Evolutionary conservation across 108 stramenopile species (phyloP).

Genomic region (Cylindrotheca fusiformis): DNA sequence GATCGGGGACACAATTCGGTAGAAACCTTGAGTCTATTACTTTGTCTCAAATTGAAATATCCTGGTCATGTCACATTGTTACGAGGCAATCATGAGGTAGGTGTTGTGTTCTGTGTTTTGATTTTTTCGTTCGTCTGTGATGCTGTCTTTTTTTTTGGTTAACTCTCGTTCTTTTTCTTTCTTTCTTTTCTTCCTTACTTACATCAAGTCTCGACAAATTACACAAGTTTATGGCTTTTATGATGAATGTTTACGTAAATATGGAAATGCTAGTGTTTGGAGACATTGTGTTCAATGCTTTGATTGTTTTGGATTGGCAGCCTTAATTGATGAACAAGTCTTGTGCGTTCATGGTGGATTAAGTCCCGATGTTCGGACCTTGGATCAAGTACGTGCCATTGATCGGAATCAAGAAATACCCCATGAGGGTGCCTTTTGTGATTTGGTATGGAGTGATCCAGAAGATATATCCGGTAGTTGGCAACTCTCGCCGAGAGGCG

Average conservation of each 20-base stretch:
- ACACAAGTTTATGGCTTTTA: conserved; percentile 98
- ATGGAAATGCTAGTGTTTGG: conserved; percentile 98
- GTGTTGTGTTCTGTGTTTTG: conserved; percentile 3
- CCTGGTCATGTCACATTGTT: conserved; percentile 84
- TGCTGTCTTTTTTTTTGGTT: not conserved
- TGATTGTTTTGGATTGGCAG: conserved; percentile 96
- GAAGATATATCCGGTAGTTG: conserved; percentile 86
- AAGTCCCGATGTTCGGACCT: conserved; percentile 87
- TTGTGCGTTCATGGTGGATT: conserved; percentile 97
- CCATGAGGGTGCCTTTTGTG: conserved; percentile 99
- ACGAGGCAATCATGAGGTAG: conserved; percentile 92
- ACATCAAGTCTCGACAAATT: conserved; percentile 84
- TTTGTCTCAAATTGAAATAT: conserved; percentile 87
- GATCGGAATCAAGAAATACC: conserved; percentile 98
- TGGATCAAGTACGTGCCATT: conserved; percentile 93
- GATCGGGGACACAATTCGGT: conserved; percentile 95
- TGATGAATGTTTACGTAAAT: conserved; percentile 98
- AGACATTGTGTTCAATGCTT: conserved; percentile 88
- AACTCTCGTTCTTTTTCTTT: not conserved
- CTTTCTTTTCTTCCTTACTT: not conserved
- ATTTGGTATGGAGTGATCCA: conserved; percentile 98
- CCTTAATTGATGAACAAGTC: conserved; percentile 91
- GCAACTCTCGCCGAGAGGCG: conserved; percentile 81
- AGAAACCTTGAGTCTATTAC: conserved; percentile 80
- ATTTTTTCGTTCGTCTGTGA: not conserved